Evolutionary conservation across 2,329 filamentous ascomycete genomes (phyloP), one percentile per base, ranked within the genome.

Genomic region (Harringtonia aguacate): DNA sequence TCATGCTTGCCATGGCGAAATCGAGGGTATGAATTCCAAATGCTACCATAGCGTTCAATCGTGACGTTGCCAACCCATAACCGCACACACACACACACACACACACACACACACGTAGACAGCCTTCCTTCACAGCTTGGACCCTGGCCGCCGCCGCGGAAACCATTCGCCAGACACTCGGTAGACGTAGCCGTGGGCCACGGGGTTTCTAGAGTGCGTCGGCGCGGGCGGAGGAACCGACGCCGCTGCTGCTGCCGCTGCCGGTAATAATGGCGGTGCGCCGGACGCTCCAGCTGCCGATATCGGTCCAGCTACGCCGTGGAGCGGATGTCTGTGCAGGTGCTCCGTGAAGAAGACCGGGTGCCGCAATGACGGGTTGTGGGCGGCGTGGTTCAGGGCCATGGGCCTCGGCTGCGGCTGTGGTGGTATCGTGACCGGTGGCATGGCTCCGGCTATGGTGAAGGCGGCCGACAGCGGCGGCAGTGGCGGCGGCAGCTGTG

Each of bases 331-430:
- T 53, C 71, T 75, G 46, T 72, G 73, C 41, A 86, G 62, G 41
- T 70, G 69, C 27, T 75, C 67, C 0, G 82, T 84, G 63, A 88
- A 87, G 63, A 89, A 89, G 2, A 86, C 84, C 0, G 84, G 84
- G 52, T 89, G 84, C 22, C 75, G 65, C 33, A 68, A 69, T 1
- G 83, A 76, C 10, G 75, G 66, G 57, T 83, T 71, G 55, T 72
- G n/a, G n/a, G n/a, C n/a, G n/a, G n/a, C n/a, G n/a, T n/a, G 73
- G 13, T 20, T 27, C 18, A 34, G 45, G 10, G 27, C 18, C 7
- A 30, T 14, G 1, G 38, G 18, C 10, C 40, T 21, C 6, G 35
- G 27, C 21, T 21, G 12, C n/a, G 33, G n/a, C 22, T 15, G 40
- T n/a, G 22, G n/a, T 10, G 40, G 24, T 27, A 10, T 10, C 24